Conservation (phyloP, 2,329 filamentous ascomycete species). For the Bipolaris bicolor region DNA sequence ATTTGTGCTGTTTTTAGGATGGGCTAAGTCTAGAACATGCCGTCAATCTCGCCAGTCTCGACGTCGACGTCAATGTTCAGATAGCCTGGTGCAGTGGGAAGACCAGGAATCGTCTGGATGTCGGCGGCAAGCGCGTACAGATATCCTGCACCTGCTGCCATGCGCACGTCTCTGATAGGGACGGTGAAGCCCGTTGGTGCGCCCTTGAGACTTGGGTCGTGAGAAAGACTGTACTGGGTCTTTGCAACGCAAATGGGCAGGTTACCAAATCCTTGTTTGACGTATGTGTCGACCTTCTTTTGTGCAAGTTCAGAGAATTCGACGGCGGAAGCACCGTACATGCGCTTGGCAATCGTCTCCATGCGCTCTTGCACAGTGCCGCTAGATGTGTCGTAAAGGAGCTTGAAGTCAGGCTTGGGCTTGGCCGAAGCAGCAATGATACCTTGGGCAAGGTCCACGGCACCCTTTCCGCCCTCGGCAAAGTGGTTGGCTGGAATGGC, state of each 20-base stretch:
- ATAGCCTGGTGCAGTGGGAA: conserved; percentile 94
- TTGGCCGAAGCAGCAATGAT: conserved; percentile 83
- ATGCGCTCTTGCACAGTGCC: conserved; percentile 84
- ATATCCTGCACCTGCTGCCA: conserved; percentile 86
- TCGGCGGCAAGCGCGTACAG: conserved; percentile 91
- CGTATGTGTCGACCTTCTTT: conserved; percentile 96
- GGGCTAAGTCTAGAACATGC: conserved; percentile 74
- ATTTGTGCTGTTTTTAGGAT: neutral
- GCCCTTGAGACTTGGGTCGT: conserved; percentile 92
- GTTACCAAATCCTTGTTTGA: conserved; percentile 87
- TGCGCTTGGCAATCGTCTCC: conserved; percentile 84
- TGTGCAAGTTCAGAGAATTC: conserved; percentile 94
- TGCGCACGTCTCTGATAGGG: conserved; percentile 89
- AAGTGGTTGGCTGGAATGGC: conserved; percentile 95
- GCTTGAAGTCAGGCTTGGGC: conserved; percentile 76
- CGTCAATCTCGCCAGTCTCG: conserved; percentile 62
- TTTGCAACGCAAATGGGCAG: conserved; percentile 97
- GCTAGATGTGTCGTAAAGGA: conserved; percentile 77
- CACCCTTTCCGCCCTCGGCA: conserved; percentile 91
- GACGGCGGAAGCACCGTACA: conserved; percentile 91
- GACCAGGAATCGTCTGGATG: conserved; percentile 95
- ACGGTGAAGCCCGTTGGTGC: conserved; percentile 93
- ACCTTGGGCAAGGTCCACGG: conserved; percentile 83
- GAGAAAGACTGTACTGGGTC: conserved; percentile 95
- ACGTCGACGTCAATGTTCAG: conserved; percentile 80